phyloP scores from a whole-genome alignment of 805 yeast genomes.

The Schwanniomyces vanrijiae region DNA sequence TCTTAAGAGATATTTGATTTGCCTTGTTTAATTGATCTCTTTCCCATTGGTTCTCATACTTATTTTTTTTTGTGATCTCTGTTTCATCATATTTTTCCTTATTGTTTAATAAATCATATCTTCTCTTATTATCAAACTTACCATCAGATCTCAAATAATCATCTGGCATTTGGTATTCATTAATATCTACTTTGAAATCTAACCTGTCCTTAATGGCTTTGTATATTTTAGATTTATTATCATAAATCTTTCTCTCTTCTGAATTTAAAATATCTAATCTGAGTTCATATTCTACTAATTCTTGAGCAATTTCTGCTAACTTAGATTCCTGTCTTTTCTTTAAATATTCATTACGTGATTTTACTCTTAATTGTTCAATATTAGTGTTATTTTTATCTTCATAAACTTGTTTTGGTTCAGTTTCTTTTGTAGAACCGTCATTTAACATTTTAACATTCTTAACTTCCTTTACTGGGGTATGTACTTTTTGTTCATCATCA shows the following conservation, averaged over 20 bases:
- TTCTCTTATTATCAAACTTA: slow-evolving; percentile 52
- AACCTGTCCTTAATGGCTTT: slow-evolving; percentile 22
- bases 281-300: slow-evolving; percentile 11
- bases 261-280: slow-evolving; percentile 3
- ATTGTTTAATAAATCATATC: slow-evolving; percentile 48
- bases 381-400: background rate
- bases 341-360: slow-evolving; percentile 21
- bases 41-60: slow-evolving; percentile 51
- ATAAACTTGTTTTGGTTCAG: background rate
- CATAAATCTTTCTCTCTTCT: slow-evolving; percentile 16
- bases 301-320: slow-evolving; percentile 14
- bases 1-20: slow-evolving; percentile 26
- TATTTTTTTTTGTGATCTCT: slow-evolving; percentile 14
- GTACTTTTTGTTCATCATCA: background rate
- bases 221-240: slow-evolving; percentile 16
- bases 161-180: slow-evolving; percentile 52
- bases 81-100: slow-evolving; percentile 17
- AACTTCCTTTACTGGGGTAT: background rate
- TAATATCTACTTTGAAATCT: slow-evolving; percentile 4
- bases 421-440: background rate
- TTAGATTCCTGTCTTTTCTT: slow-evolving; percentile 19
- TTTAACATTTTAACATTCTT: background rate
- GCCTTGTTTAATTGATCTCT: slow-evolving; percentile 47
- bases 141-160: slow-evolving; percentile 56
- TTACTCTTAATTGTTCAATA: slow-evolving; percentile 9